These are phyloP conservation scores for Ophiostoma fasciatum DNA, from an alignment of 2,329 filamentous ascomycete species.

Conservation along the genomic window DNA sequence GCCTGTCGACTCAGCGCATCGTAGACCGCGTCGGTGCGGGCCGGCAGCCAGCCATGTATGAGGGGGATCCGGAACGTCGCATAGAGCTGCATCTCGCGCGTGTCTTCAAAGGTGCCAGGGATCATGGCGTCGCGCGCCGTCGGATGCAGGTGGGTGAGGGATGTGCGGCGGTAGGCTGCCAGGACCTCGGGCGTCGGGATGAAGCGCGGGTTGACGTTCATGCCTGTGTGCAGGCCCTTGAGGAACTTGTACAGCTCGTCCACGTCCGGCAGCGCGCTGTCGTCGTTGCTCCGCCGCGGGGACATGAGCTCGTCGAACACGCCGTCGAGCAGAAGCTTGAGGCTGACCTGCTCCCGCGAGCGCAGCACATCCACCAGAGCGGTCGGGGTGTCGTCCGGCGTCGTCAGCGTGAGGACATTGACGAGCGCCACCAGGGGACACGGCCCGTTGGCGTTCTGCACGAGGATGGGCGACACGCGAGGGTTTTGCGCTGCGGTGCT, in stretches of 20 bases:
- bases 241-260: conserved; percentile 79
- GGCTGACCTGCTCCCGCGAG: conserved; percentile 72
- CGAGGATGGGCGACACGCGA: conserved; percentile 69
- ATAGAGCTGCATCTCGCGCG: conserved; percentile 79
- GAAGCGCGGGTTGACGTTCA: conserved; percentile 95
- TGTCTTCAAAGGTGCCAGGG: conserved; percentile 71
- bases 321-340: conserved; percentile 73
- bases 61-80: conserved; percentile 77
- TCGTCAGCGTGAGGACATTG: conserved; percentile 78
- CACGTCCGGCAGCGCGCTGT: conserved; percentile 64
- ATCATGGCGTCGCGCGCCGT: conserved; percentile 32
- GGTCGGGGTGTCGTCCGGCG: conserved; percentile 49
- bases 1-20: conserved; percentile 59
- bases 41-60: conserved; percentile 84
- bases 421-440: conserved; percentile 87
- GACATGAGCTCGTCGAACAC: conserved; percentile 91
- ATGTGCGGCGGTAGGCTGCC: conserved; percentile 33
- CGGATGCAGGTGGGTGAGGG: conserved; percentile 36
- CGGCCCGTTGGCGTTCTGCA: conserved; percentile 88
- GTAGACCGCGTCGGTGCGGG: conserved; percentile 49
- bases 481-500: conserved; percentile 41
- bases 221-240: conserved; percentile 78
- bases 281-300: conserved; percentile 45
- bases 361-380: conserved; percentile 64
- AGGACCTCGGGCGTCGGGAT: conserved; percentile 40